Evolutionary conservation across 192 early-diverging fungal species (phyloP), one percentile per base, ranked within the genome.

Genomic region (Chytriomyces sp.): DNA sequence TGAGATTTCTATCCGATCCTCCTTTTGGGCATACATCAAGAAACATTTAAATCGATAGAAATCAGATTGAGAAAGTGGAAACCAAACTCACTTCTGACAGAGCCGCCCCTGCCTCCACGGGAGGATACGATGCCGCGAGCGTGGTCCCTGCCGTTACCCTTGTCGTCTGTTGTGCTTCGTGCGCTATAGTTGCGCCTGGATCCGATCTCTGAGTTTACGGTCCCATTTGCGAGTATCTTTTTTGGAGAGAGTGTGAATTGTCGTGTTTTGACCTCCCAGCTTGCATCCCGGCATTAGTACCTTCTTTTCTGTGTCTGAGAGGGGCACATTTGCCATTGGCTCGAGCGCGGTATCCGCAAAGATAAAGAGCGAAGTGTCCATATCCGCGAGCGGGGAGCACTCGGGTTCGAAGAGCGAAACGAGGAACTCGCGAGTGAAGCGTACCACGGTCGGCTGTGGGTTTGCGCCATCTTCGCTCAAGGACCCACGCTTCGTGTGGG

Each of bases 231-330:
- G 53, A 82, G 73, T 7, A 82, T 67, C 80, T 82, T 33, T 12
- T 52, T 25, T 17, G 26, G 63, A n/a, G n/a, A n/a, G n/a, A n/a
- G n/a, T n/a, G n/a, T n/a, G n/a, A n/a, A n/a, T n/a, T n/a, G n/a
- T n/a, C n/a, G n/a, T n/a, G n/a, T n/a, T n/a, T n/a, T n/a, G n/a
- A n/a, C n/a, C n/a, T n/a, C n/a, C n/a, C n/a, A n/a, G n/a, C n/a
- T n/a, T n/a, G n/a, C n/a, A n/a, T n/a, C n/a, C n/a, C n/a, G n/a
- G n/a, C n/a, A n/a, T n/a, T n/a, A n/a, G n/a, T n/a, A n/a, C 82
- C 82, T 81, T 84, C 71, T 75, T 75, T 62, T 84, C 82, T 26
- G 70, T 22, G 2, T 84, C 79, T 34, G 56, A 77, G 39, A 84
- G 55, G 19, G 82, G 79, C 22, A 77, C 64, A 55, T 81, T 81